These are phyloP conservation scores for Mycena galericulata DNA, from an alignment of 768 basidiomycete species.

Conservation along the genomic window DNA sequence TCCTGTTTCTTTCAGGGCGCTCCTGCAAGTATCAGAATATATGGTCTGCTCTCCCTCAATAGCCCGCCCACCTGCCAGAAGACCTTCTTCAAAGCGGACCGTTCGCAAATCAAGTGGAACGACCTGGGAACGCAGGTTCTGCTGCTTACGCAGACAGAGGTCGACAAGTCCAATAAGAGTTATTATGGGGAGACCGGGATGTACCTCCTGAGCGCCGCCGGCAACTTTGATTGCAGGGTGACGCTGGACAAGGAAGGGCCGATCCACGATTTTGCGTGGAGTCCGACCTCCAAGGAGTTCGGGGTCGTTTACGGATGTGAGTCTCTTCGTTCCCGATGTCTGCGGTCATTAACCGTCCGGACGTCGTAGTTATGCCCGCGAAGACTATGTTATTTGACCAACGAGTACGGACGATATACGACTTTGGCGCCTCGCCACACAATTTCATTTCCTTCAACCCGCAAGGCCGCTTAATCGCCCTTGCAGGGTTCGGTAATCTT, in stretches of 20 bases:
- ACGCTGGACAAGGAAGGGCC: constrained; percentile 95
- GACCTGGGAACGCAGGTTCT: constrained; percentile 92
- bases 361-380: constrained; percentile 87
- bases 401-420: constrained; percentile 87
- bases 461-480: constrained; percentile 86
- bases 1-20: constrained; percentile 70
- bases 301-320: constrained; percentile 95
- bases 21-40: constrained; percentile 90
- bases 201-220: constrained; percentile 91
- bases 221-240: constrained; percentile 94
- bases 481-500: constrained; percentile 97
- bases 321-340: constrained; percentile 45
- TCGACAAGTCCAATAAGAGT: constrained; percentile 96
- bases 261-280: constrained; percentile 97
- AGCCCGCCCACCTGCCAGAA: constrained; percentile 84
- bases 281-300: constrained; percentile 96
- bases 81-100: constrained; percentile 96
- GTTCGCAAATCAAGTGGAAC: constrained; percentile 96
- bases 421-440: constrained; percentile 90
- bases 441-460: constrained; percentile 97
- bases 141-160: constrained; percentile 94
- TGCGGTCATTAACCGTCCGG: constrained; percentile 16
- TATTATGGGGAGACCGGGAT: constrained; percentile 98
- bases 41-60: constrained; percentile 72
- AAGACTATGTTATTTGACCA: constrained; percentile 93